These are phyloP conservation scores for apple (Malus domestica) DNA, from an alignment of 306 rosid genomes.

Conservation along the genomic window ASM211411v1 NC_041795.1:21897501-21898000, in stretches of 20 bases:
- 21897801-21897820: slow-evolving; percentile 26
- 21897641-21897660: slow-evolving; percentile 72
- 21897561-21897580: slow-evolving; percentile 60
- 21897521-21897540: slow-evolving; percentile 33
- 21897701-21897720: slow-evolving; percentile 27
- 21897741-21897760: slow-evolving; percentile 12
- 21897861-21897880: slow-evolving; percentile 31
- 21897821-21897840: slow-evolving; percentile 23
- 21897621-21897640: slow-evolving; percentile 70
- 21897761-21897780: slow-evolving; percentile 18
- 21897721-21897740: slow-evolving; percentile 25
- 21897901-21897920: slow-evolving; percentile 81
- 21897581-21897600: slow-evolving; percentile 75
- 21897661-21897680: slow-evolving; percentile 24
- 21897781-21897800: slow-evolving; percentile 19
- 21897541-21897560: slow-evolving; percentile 28
- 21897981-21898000: slow-evolving; percentile 15
- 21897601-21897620: slow-evolving; percentile 60
- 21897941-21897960: slow-evolving; percentile 22
- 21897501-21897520: slow-evolving; percentile 40
- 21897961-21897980: slow-evolving; percentile 28
- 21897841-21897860: slow-evolving; percentile 17
- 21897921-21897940: slow-evolving; percentile 34
- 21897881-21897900: slow-evolving; percentile 56
- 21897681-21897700: slow-evolving; percentile 23